A percentile compares a stretch with the other conserved stretches of the same genome.
Evolutionary conservation across 495 filamentous ascomycete genomes (phyloP).

Genomic region (Letharia lupina): DNA sequence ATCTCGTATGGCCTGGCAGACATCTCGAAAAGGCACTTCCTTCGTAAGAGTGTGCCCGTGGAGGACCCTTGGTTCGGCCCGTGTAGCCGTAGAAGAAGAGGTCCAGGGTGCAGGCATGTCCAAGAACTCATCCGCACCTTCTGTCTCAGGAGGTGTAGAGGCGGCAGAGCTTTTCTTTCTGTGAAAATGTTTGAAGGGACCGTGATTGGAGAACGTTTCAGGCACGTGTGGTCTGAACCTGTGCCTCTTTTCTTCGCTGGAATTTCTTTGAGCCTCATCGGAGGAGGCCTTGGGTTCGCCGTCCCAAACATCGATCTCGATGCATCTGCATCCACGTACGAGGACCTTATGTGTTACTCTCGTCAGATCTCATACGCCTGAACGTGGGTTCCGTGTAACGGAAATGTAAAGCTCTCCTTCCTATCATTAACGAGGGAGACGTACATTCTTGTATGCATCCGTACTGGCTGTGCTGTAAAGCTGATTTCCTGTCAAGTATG

Average conservation of each 20-base stretch:
- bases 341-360: constrained; percentile 45
- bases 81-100: constrained; percentile 26
- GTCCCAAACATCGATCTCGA: constrained; percentile 96
- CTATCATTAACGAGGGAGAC: constrained; percentile 23
- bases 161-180: constrained; percentile 26
- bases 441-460: constrained; percentile 73
- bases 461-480: constrained; percentile 74
- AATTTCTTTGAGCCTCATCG: constrained; percentile 29
- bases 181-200: constrained; percentile 20
- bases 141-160: constrained; percentile 18
- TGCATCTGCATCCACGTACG: constrained; percentile 75
- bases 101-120: constrained; percentile 33
- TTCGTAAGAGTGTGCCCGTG: constrained; percentile 90
- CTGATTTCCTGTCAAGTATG: constrained; percentile 88
- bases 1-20: constrained; percentile 71
- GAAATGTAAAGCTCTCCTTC: background rate
- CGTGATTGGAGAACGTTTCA: constrained; percentile 12
- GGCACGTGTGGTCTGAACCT: constrained; percentile 17
- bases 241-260: constrained; percentile 25
- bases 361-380: constrained; percentile 13
- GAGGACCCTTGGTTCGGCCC: constrained; percentile 65
- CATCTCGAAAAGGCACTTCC: constrained; percentile 73
- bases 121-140: constrained; percentile 12
- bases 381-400: background rate
- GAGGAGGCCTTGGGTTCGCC: constrained; percentile 47